Conservation (phyloP, 305 asterid species). For the Plantago rigida region DNA sequence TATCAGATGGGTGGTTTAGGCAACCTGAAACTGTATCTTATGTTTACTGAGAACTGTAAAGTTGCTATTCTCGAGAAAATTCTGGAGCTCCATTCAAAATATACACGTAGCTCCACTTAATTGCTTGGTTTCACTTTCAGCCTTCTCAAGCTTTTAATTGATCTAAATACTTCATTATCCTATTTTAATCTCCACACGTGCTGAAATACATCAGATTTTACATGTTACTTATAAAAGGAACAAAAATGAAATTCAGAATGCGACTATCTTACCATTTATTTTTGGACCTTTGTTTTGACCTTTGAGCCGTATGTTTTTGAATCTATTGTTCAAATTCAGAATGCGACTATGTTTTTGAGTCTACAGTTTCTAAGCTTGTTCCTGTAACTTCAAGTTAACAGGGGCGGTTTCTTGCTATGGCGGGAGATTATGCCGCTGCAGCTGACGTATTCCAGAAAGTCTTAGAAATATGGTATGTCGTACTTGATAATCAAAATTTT, state of each 20-base stretch:
- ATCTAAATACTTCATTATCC: too few relatives aligned
- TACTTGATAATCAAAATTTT: constrained; percentile 21
- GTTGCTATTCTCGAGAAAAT: too few relatives aligned
- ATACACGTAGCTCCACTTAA: not conserved
- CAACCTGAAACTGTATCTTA: not conserved
- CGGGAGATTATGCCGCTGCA: constrained; percentile 81
- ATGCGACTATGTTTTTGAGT: too few relatives aligned
- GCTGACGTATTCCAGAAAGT: constrained; percentile 67
- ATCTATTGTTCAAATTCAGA: not conserved
- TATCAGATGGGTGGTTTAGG: constrained; percentile 6
- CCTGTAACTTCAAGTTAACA: constrained; percentile 90
- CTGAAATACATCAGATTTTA: not conserved
- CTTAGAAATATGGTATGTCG: constrained; percentile 67
- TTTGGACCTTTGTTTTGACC: not conserved
- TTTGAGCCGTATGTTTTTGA: not conserved
- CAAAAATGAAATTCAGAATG: not conserved
- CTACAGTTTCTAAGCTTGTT: constrained; percentile 36
- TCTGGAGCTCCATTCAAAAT: not conserved
- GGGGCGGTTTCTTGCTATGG: constrained; percentile 96
- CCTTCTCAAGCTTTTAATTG: not conserved
- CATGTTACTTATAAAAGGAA: not conserved
- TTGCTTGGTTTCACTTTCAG: not conserved
- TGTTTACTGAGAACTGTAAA: too few relatives aligned
- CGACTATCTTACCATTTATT: not conserved
- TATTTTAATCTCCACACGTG: not conserved